Conservation (phyloP, 2,329 filamentous ascomycete genomes). For the Fusarium sp. region DNA sequence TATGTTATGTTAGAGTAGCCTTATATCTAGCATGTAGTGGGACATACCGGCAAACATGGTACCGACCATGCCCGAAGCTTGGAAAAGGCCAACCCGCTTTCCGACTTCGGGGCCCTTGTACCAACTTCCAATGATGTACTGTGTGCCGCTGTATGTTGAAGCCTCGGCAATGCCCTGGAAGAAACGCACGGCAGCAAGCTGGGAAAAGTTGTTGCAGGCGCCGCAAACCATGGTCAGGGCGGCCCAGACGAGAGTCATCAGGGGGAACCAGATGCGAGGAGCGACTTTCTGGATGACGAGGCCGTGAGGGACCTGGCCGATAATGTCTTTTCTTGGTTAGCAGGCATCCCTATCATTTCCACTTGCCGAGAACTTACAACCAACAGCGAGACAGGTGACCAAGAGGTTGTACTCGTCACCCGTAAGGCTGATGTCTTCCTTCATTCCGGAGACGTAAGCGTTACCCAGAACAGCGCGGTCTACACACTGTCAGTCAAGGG, state of each 20-base stretch:
- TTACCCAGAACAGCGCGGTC: slow-evolving; percentile 45
- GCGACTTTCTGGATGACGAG: slow-evolving; percentile 61
- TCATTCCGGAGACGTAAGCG: slow-evolving; percentile 59
- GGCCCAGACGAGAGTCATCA: slow-evolving; percentile 62
- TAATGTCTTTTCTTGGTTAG: slow-evolving; percentile 8
- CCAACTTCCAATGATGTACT: slow-evolving; percentile 59
- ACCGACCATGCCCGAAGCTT: slow-evolving; percentile 65
- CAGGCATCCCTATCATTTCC: not conserved
- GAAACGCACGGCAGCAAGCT: slow-evolving; percentile 44
- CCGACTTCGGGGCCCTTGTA: slow-evolving; percentile 66
- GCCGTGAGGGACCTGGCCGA: slow-evolving; percentile 60
- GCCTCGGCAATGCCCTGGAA: slow-evolving; percentile 43
- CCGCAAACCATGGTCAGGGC: slow-evolving; percentile 53
- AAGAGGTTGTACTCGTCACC: slow-evolving; percentile 51
- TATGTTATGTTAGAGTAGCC: not conserved
- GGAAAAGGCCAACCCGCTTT: slow-evolving; percentile 70
- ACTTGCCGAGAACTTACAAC: slow-evolving; percentile 29
- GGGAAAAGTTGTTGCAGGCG: slow-evolving; percentile 36
- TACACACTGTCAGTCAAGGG: not conserved
- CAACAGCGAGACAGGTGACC: slow-evolving; percentile 35
- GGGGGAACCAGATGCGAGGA: slow-evolving; percentile 61
- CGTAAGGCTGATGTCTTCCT: slow-evolving; percentile 56
- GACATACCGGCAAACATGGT: slow-evolving; percentile 65
- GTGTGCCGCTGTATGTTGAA: slow-evolving; percentile 44
- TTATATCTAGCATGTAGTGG: slow-evolving; percentile 55